Percentiles rank a stretch among this genome's conserved stretches.
Evolutionary conservation across 768 basidiomycete genomes (phyloP).

Genomic region (Psilocybe cubensis): DNA sequence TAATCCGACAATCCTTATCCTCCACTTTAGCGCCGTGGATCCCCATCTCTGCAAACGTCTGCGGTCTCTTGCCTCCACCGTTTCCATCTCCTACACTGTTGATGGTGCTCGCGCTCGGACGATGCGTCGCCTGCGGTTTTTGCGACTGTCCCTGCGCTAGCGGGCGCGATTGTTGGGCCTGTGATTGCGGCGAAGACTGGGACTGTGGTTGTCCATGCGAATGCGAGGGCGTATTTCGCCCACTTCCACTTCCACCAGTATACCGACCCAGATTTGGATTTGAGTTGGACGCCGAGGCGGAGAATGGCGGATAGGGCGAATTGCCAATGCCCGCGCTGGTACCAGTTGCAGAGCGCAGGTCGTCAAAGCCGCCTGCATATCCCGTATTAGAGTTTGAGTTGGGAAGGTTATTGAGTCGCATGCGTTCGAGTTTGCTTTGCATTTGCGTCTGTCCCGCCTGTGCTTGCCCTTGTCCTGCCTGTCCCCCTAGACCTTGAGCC

Average conservation of each 20-base stretch:
- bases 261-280: not conserved
- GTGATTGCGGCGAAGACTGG: too few relatives aligned
- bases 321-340: too few relatives aligned
- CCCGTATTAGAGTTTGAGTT: not conserved
- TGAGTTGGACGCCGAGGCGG: not conserved
- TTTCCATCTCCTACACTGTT: not conserved
- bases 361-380: too few relatives aligned
- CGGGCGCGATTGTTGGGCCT: not conserved
- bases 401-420: slow-evolving; percentile 17
- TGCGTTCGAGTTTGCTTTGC: slow-evolving; percentile 19
- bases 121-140: slow-evolving; percentile 16
- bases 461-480: too few relatives aligned
- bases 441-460: too few relatives aligned
- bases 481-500: too few relatives aligned
- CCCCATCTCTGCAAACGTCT: slow-evolving; percentile 95
- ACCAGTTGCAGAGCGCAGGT: too few relatives aligned
- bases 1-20: slow-evolving; percentile 85
- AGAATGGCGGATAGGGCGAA: not conserved
- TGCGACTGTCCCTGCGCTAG: not conserved
- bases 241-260: not conserved
- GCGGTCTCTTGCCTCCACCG: slow-evolving; percentile 42
- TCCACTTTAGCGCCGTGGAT: slow-evolving; percentile 78
- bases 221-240: too few relatives aligned
- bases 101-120: not conserved
- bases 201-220: too few relatives aligned